Conservation (phyloP, 495 filamentous ascomycete species). For the Letharia columbiana region DNA sequence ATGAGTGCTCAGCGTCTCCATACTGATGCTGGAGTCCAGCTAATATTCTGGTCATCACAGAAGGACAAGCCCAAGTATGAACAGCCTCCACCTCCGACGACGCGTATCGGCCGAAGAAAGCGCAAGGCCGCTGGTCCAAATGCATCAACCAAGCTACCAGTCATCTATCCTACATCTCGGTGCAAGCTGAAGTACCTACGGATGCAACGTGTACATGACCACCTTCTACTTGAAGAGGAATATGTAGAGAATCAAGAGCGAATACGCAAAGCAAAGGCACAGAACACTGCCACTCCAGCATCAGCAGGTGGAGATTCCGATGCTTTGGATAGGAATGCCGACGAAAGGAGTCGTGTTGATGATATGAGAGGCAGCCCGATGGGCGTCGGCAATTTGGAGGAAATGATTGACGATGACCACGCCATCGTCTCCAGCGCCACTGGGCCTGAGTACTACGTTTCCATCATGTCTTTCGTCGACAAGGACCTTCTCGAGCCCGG, state of each 20-base stretch:
- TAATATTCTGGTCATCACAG: constrained; percentile 39
- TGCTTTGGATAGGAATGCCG: constrained; percentile 72
- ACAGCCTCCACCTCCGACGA: constrained; percentile 91
- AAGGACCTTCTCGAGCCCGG: constrained; percentile 97
- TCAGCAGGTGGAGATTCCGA: constrained; percentile 50
- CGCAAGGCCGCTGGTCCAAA: constrained; percentile 86
- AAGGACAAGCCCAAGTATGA: constrained; percentile 99
- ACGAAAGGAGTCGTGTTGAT: constrained; percentile 92
- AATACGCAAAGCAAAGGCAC: constrained; percentile 82
- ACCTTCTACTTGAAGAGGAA: constrained; percentile 92
- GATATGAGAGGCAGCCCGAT: constrained; percentile 98
- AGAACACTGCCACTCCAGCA: constrained; percentile 52
- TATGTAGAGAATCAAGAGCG: constrained; percentile 99
- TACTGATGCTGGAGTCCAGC: constrained; percentile 13
- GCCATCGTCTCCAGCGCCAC: constrained; percentile 97
- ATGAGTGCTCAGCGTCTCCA: constrained; percentile 24
- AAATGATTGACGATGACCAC: constrained; percentile 99
- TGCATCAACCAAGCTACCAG: constrained; percentile 87
- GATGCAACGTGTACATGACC: constrained; percentile 98
- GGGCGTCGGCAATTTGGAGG: constrained; percentile 95
- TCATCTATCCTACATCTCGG: constrained; percentile 87
- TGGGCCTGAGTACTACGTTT: constrained; percentile 97
- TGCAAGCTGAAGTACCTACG: constrained; percentile 95
- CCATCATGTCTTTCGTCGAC: constrained; percentile 99
- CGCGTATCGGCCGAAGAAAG: constrained; percentile 97